Percentiles rank a stretch among this genome's conserved stretches.
Conservation (phyloP, 192 early-diverging fungal species). For the Mortierella hygrophila region DNA sequence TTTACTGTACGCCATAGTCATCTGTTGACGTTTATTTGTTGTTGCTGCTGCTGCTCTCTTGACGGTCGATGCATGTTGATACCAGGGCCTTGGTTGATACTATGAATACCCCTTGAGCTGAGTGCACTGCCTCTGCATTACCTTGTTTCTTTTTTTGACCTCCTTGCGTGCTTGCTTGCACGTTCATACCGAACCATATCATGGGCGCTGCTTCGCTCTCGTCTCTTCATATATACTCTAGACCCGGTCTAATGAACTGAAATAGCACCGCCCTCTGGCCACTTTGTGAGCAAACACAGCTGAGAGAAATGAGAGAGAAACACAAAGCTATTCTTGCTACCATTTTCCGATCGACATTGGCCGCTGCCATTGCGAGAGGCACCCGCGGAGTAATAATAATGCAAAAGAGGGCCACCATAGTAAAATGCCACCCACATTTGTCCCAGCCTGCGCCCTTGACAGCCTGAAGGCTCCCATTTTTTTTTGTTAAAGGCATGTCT, state of each 20-base stretch:
- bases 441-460: not conserved
- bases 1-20: no score
- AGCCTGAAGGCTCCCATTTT: conserved; percentile 2
- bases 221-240: no score
- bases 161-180: no score
- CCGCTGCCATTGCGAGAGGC: not conserved
- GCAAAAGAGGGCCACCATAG: not conserved
- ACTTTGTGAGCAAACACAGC: not conserved
- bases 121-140: no score
- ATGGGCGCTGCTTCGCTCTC: no score
- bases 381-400: not conserved
- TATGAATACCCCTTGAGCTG: no score
- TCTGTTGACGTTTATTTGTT: no score
- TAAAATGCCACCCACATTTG: not conserved
- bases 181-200: no score
- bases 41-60: no score
- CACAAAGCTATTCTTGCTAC: not conserved
- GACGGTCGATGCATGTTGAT: no score
- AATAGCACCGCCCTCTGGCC: not conserved
- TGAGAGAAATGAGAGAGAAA: not conserved
- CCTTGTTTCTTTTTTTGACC: no score
- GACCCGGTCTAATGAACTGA: not conserved
- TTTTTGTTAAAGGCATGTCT: not conserved
- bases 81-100: no score
- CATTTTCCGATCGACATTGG: conserved; percentile 1